Base-by-base conservation (phyloP, 345 rosid genomes). In the Conringia planisiliqua region DNA sequence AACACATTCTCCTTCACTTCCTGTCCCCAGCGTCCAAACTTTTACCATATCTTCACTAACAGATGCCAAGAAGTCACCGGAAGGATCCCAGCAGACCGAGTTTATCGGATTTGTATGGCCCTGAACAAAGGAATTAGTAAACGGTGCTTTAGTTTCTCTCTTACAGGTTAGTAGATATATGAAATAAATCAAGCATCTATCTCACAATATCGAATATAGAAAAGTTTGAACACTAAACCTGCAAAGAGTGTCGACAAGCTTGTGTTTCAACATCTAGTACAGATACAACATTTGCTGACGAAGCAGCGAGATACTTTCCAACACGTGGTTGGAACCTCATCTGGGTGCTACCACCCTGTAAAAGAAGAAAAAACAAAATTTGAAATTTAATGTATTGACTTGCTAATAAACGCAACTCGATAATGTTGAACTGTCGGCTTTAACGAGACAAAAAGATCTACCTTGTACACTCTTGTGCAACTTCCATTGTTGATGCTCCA, bases 231-330 rank as follows among this genome's bases (percentile, higher is more conserved):
- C 26, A 59, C 75, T 59, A 17, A 32, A 92, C 99, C 98, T 86
- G 91, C 60, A 95, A 79, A 14, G 94, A 83, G 39, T 86, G 91
- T 66, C 85, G 85, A 69, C 88, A 83, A 67, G 79, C 84, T 83
- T 84, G 90, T 47, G 99, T 90, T 82, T 95, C 99, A 14, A 84
- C 87, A 51, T 95, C 99, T 68, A 92, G 74, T 81, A 95, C 87
- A 50, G 96, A 87, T 11, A 92, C 90, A 67, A 88, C 84, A 83
- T 86, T 92, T 68, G 88, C 96, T 2, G 90, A 84, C 30, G 91
- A 91, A 30, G 94, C 92, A n/a, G 98, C 98, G 5, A 95, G 96
- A 85, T 86, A 89, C 84, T 84, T 88, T 62, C 99, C 99, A 33
- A 71, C 81, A 47, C 84, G 94, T 11, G 99, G 97, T 78, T 95